Conservation (phyloP, 176 grass and related monocot genomes). For the Oryza punctata region DNA sequence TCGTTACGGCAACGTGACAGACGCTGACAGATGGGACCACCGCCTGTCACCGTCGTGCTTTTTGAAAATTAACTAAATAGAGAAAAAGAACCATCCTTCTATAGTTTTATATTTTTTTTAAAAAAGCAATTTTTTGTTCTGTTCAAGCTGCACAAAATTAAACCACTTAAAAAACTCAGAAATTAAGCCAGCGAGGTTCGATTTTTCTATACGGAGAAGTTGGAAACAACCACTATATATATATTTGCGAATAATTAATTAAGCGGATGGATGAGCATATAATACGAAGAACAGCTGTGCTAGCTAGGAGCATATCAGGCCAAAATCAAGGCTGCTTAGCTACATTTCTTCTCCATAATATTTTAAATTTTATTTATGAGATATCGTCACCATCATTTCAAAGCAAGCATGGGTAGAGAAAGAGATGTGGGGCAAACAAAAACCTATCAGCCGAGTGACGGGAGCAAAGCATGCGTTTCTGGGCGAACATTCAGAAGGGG, state of each 20-base stretch:
- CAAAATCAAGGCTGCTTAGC: neutral
- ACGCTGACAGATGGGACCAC: neutral
- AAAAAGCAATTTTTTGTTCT: neutral
- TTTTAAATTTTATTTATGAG: neutral
- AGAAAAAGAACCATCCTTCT: neutral
- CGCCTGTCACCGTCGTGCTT: neutral
- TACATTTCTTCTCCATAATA: neutral
- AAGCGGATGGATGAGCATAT: neutral
- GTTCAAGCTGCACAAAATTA: neutral
- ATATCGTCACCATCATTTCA: neutral
- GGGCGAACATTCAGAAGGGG: constrained; percentile 4
- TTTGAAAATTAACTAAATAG: neutral
- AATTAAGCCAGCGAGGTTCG: neutral
- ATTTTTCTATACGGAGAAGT: neutral
- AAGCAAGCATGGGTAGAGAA: neutral
- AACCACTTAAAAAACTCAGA: neutral
- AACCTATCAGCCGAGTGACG: constrained; percentile 34
- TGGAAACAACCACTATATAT: neutral
- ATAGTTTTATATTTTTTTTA: neutral
- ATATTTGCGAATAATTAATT: neutral
- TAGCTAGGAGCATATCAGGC: neutral
- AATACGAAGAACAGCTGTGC: neutral
- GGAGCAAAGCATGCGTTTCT: neutral
- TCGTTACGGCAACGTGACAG: constrained; percentile 32
- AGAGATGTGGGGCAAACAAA: neutral